Evolutionary conservation across 2,329 filamentous ascomycete genomes (phyloP), one percentile per base, ranked within the genome.

Genomic region (Aureobasidium pullulans): DNA sequence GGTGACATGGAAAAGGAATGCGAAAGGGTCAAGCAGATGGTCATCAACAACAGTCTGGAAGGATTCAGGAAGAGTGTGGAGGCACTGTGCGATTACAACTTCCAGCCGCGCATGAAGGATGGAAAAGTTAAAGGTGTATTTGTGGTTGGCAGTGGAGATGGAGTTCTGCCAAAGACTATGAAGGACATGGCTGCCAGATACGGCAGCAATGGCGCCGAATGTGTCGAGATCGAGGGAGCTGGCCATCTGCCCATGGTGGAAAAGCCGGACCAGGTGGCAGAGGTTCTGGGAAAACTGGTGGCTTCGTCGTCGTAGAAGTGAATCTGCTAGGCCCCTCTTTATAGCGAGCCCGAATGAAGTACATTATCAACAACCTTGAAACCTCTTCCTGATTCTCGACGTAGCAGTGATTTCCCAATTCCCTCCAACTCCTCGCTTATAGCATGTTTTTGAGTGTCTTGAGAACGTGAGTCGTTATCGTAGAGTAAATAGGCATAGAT

Each of bases 231-330:
- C 9, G 82, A 88, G 0, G 76, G 80, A 8, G 84, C 89, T 0
- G 90, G 90, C 0, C 90, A 96, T 75, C 73, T 96, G 67, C 90
- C 90, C 0, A 95, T 95, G 89, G 85, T 85, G 49, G 90, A 95
- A 73, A 81, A 84, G 64, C 85, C 88, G 0, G 73, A 77, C 60
- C 84, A 79, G 4, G 91, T 92, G 69, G 86, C 86, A 69, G 75
- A 80, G 31, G 82, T 83, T 47, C 76, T 93, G 2, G 74, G 77
- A 43, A 75, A 71, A 8, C 89, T 88, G 63, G 65, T 89, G 64
- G 70, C 49, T 32, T 42, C 49, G 13, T 49, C 31, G 32, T 57
- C 34, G 19, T 52, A 52, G 36, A 40, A 40, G 19, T 16, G 34
- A 40, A 37, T 10, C 32, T 31, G 36, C 48, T 16, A 40, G 15